These are phyloP conservation scores for Zizania latifolia DNA, from an alignment of 176 grass and related monocot genomes.

Conservation along the genomic window DNA sequence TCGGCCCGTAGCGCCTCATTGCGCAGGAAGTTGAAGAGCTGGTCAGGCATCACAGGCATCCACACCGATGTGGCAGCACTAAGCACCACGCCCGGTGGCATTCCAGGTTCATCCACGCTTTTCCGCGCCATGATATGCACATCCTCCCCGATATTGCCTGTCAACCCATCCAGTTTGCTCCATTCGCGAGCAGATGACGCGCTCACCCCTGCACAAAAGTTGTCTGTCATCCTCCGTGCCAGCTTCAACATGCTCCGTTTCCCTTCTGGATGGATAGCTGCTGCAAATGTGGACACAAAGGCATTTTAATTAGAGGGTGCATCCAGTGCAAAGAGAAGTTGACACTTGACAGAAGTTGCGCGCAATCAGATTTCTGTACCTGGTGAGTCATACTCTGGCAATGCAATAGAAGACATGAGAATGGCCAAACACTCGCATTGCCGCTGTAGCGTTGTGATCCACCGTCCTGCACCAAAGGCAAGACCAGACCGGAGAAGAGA, in stretches of 20 bases:
- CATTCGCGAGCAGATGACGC: constrained; percentile 74
- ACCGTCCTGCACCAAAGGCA: constrained; percentile 72
- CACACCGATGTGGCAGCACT: constrained; percentile 88
- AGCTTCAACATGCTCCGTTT: constrained; percentile 85
- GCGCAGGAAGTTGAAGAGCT: constrained; percentile 80
- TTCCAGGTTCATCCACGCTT: constrained; percentile 76
- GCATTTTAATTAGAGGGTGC: constrained; percentile 8
- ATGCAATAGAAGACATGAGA: constrained; percentile 59
- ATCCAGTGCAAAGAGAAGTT: background rate
- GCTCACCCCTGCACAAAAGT: constrained; percentile 78
- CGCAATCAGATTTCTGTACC: constrained; percentile 18
- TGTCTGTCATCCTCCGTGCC: constrained; percentile 74
- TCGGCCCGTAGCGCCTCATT: constrained; percentile 50
- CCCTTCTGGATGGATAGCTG: constrained; percentile 46
- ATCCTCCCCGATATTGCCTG: constrained; percentile 55
- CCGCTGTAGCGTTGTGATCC: constrained; percentile 76
- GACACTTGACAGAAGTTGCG: background rate
- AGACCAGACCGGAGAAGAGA: constrained; percentile 61
- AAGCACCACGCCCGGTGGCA: constrained; percentile 78
- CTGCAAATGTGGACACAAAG: background rate
- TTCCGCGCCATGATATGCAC: constrained; percentile 67
- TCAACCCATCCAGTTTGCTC: constrained; percentile 61
- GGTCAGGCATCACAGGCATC: constrained; percentile 55
- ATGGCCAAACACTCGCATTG: constrained; percentile 70
- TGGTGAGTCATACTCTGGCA: constrained; percentile 21